Conservation (phyloP, 2,329 filamentous ascomycete genomes). For the Fusarium kyushuense region DNA sequence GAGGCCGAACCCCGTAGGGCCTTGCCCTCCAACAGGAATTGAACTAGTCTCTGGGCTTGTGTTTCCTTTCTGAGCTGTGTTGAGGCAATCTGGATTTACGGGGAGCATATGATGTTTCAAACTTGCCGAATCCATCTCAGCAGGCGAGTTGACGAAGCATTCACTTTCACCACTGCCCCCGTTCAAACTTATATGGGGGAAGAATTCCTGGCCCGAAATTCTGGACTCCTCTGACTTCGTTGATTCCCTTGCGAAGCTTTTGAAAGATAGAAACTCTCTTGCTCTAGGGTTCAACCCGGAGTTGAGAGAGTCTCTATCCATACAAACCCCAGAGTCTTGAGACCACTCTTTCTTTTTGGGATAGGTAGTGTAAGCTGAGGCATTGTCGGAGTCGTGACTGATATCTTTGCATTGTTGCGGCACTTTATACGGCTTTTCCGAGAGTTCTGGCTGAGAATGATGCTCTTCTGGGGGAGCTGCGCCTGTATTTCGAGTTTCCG, state of each 20-base stretch:
- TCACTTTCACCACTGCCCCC: background rate
- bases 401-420: background rate
- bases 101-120: background rate
- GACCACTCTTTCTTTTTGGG: slow-evolving; percentile 24
- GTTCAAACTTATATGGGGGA: background rate
- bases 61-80: background rate
- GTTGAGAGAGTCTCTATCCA: slow-evolving; percentile 16
- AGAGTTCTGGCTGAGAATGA: background rate
- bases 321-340: slow-evolving; percentile 37
- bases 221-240: background rate
- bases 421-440: background rate
- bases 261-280: slow-evolving; percentile 52
- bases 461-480: background rate
- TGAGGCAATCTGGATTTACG: background rate
- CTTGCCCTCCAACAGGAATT: background rate
- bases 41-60: background rate
- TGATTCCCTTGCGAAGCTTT: background rate
- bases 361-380: background rate
- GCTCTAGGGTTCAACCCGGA: slow-evolving; percentile 51
- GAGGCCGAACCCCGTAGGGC: background rate
- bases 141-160: background rate
- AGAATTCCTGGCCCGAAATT: background rate
- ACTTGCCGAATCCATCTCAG: background rate
- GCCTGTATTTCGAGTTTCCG: background rate
- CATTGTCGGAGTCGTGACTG: slow-evolving; percentile 24